phyloP scores from a whole-genome alignment of 768 basidiomycete species.

The Leccinum barrowsii region DNA sequence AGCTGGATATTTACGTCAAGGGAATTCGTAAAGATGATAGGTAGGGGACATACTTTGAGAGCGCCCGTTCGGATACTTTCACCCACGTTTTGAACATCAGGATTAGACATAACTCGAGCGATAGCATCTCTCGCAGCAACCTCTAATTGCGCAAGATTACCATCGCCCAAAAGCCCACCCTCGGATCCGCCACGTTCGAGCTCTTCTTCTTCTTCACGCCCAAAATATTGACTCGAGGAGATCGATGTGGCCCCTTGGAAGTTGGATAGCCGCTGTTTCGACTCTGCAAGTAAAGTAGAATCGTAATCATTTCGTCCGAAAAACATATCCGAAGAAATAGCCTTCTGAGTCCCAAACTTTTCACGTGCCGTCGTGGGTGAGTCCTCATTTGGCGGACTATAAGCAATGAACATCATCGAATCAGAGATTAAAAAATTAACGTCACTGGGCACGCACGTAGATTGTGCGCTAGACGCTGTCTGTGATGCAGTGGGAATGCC shows the following conservation, averaged over 20 bases:
- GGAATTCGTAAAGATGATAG: neutral
- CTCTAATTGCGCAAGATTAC: constrained; percentile 53
- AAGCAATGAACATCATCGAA: neutral
- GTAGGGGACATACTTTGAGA: constrained; percentile 58
- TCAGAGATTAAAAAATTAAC: neutral
- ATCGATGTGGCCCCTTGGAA: constrained; percentile 94
- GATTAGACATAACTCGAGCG: constrained; percentile 70
- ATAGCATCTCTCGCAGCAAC: constrained; percentile 73
- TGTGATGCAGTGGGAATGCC: constrained; percentile 65
- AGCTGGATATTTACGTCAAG: constrained; percentile 35
- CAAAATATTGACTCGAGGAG: constrained; percentile 96
- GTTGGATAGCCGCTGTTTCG: constrained; percentile 71
- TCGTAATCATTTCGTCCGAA: constrained; percentile 91
- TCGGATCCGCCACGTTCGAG: constrained; percentile 43
- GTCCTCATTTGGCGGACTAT: constrained; percentile 43
- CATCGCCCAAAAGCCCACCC: constrained; percentile 51
- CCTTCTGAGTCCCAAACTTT: constrained; percentile 90
- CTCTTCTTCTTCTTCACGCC: constrained; percentile 75
- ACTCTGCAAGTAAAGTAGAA: constrained; percentile 63
- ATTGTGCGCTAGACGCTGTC: constrained; percentile 45
- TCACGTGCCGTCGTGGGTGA: constrained; percentile 80
- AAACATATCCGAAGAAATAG: constrained; percentile 97
- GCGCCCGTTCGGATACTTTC: constrained; percentile 79
- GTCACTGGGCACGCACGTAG: constrained; percentile 29
- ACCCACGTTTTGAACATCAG: constrained; percentile 82